Evolutionary conservation across 2,329 filamentous ascomycete species (phyloP), one percentile per base, ranked within the genome.

Genomic region (Colletotrichum graminicola): DNA sequence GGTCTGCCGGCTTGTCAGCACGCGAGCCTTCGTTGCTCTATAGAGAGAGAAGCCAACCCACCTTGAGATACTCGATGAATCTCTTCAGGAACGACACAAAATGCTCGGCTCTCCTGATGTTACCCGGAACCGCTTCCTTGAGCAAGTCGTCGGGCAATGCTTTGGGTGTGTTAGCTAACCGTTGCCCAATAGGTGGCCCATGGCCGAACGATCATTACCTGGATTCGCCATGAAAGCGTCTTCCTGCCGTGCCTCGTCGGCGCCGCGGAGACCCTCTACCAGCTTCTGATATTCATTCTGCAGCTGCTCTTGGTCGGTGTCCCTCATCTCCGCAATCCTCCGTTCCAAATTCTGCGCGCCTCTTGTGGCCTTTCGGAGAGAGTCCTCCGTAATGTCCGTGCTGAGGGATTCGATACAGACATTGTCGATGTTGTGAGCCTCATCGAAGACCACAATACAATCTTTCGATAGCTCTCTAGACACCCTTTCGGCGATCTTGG

Each of bases 371-470:
- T 94, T 97, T 29, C 95, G 90, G 64, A 99, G 81, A 0, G 95
- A 98, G 76, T 98, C 96, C 79, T 99, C 95, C 0, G 95, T 98
- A 68, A 99, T 89, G 77, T 99, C 96, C 52, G 97, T 98, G 78
- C 96, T 99, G 16, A 98, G 84, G 2, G 96, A 95, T 79, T 99
- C 96, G 75, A 99, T 99, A 80, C 97, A 99, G 71, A 99, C 96
- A 79, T 99, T 99, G 86, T 99, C 96, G 76, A 99, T 99, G 78
- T 99, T 99, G 84, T 99, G 96, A 18, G 96, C 96, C 81, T 99
- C 96, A 78, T 99, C 96, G 75, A 99, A 99, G 3, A 99, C 96
- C 26, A 99, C 94, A 63, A 99, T 99, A 80, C 95, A 98, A 80
- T 99, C 97, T 76, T 98, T 98, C 0, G 96, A 98, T 14, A 99